Base-by-base conservation (phyloP, 352 stramenopile genomes). In the Pelagophyceae sp. region DNA sequence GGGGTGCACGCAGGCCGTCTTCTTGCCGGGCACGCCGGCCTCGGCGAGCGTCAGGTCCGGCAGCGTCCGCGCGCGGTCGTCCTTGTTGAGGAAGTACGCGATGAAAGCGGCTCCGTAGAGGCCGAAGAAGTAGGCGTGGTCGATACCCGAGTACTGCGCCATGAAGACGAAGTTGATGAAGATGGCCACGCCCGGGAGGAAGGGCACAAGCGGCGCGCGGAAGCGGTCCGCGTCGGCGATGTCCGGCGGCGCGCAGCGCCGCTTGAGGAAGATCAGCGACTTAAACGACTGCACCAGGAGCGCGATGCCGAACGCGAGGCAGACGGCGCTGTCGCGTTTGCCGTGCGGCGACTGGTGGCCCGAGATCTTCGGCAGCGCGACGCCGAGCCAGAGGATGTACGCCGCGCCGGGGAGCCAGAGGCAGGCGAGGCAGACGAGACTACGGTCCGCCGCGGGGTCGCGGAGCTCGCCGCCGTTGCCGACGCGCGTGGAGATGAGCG, bases 401-500 rank as follows among this genome's bases (percentile, higher is more conserved):
- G 33, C 45, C 17, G 65, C 35, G 23, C 6, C 40, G 38, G 40
- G 51, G 72, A 37, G 6, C 25, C 11, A n/a, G 63, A 31, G 6
- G 17, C 6, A 3, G 35, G 31, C 54, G 58, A 38, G 27, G 32
- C 17, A 27, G 51, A 17, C 20, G 32, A 72, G 32, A 50, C 2
- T 6, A n/a, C 23, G 23, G 58, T n/a, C 58, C 23, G 58, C 58
- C 27, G 23, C 29, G 58, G 11, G 15, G 58, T 67, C 58, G 15
- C 23, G 23, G 15, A n/a, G 5, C 11, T 11, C 58, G 23, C 58
- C 58, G 58, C 58, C 58, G 58, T 72, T 71, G 17, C 32, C 74
- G 51, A 69, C 84, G 83, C 69, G 82, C 90, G 60, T 89, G 88
- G n/a, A 90, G 78, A 95, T 77, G 11, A 94, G 82, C 77, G 88